Percentiles rank a stretch among this genome's conserved stretches.
phyloP scores from a whole-genome alignment of 108 stramenopile species.

The Skeletonema costatum region DNA sequence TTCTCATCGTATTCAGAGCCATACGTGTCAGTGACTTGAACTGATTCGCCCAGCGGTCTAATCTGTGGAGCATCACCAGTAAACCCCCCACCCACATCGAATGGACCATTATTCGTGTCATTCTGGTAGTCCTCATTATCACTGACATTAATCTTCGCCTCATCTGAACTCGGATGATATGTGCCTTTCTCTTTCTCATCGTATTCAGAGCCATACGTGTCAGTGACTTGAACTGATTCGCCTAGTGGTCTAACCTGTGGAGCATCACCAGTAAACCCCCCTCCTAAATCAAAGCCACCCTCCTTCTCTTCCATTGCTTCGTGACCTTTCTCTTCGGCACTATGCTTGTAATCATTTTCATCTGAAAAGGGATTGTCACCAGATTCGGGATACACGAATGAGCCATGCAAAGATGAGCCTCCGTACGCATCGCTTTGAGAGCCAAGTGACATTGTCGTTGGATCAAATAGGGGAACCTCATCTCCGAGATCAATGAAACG shows the following conservation, averaged over 20 bases:
- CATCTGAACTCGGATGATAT: not conserved
- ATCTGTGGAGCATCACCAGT: not conserved
- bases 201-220: not conserved
- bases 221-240: not conserved
- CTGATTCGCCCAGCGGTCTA: not conserved
- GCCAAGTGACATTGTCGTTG: not conserved
- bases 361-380: slow-evolving; percentile 19
- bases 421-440: not conserved
- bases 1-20: not conserved
- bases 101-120: not conserved
- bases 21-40: not conserved
- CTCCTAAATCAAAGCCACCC: not conserved
- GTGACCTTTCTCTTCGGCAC: not conserved
- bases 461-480: not conserved
- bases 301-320: not conserved
- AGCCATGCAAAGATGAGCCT: not conserved
- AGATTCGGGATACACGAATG: not conserved
- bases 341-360: slow-evolving; percentile 1
- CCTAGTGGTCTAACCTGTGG: not conserved
- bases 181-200: not conserved
- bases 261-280: not conserved
- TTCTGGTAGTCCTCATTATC: not conserved
- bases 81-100: not conserved
- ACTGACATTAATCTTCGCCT: not conserved
- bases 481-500: not conserved